Conservation (phyloP, 257 asterid genomes). For the Nicotiana attenuata region DNA sequence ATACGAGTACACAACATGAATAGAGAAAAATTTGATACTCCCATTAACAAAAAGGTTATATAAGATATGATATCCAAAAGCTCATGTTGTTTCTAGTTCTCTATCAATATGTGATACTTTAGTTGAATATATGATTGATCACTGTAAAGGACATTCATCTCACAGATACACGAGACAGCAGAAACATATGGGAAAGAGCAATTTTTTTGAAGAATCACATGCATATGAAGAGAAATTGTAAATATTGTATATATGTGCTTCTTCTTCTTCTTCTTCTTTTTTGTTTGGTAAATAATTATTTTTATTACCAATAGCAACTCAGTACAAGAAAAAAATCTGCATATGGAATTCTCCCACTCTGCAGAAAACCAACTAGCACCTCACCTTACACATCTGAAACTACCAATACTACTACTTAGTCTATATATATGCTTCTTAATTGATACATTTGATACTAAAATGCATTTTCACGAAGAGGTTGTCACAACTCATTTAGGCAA, state of each 20-base stretch:
- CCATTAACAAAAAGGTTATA: neutral
- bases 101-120: neutral
- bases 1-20: neutral
- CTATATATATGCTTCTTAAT: neutral
- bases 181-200: neutral
- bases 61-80: neutral
- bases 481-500: neutral
- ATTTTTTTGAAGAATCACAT: neutral
- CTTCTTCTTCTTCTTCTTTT: no score
- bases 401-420: no score
- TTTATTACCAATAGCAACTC: no score
- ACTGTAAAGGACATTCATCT: neutral
- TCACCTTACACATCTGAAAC: no score
- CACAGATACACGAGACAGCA: neutral
- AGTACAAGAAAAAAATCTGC: no score
- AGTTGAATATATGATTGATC: neutral
- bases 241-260: neutral
- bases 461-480: neutral
- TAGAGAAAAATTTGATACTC: neutral
- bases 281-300: no score
- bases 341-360: no score
- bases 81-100: neutral
- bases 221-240: neutral
- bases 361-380: no score
- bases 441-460: neutral